phyloP scores from a whole-genome alignment of 345 rosid genomes.

The Eucalyptus cloeziana region DNA sequence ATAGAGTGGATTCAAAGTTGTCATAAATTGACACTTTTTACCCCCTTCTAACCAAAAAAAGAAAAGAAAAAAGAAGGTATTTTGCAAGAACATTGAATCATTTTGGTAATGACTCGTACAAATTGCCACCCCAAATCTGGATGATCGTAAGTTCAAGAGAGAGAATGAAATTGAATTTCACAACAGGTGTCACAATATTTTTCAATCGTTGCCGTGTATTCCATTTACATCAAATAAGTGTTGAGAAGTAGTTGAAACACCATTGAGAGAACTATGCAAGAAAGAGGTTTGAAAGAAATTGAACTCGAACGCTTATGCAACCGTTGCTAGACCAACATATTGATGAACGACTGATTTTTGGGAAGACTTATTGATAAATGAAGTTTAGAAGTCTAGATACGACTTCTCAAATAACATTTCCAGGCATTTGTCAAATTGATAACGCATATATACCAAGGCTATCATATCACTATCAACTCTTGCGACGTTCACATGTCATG shows the following conservation, averaged over 20 bases:
- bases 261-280: background rate
- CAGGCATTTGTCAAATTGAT: background rate
- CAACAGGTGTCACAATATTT: background rate
- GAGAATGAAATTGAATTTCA: background rate
- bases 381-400: background rate
- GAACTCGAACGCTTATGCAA: background rate
- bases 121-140: background rate
- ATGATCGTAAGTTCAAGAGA: background rate
- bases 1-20: fast-evolving
- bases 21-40: background rate
- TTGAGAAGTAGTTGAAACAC: background rate
- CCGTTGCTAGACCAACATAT: background rate
- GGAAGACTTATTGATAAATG: background rate
- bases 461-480: background rate
- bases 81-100: background rate
- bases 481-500: background rate
- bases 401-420: background rate
- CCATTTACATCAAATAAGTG: background rate
- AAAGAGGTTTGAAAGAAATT: background rate
- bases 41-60: background rate
- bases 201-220: background rate
- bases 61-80: fast-evolving
- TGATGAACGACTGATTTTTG: background rate
- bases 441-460: background rate
- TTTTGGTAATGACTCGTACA: fast-evolving